These are phyloP conservation scores for Backusella circina DNA, from an alignment of 192 early-diverging fungal species.

Conservation along the genomic window DNA sequence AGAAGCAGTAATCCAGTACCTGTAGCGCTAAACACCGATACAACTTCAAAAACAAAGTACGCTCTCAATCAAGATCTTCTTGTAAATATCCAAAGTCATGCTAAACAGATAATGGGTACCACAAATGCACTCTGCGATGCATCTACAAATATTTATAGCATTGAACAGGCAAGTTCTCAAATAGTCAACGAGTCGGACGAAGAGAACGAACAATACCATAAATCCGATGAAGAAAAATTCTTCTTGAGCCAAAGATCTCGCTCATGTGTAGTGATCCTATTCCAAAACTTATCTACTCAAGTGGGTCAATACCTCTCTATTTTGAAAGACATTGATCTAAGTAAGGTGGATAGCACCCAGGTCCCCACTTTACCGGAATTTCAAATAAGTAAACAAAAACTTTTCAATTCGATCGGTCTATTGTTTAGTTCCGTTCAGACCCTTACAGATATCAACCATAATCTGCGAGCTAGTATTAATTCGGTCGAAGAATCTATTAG, in stretches of 20 bases:
- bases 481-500: conserved; percentile 11
- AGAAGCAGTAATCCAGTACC: neutral
- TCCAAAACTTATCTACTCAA: conserved; percentile 20
- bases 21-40: neutral
- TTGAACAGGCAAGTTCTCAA: neutral
- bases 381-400: conserved; percentile 27
- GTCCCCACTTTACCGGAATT: conserved; percentile 15
- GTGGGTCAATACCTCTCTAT: conserved; percentile 24
- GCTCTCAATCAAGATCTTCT: conserved; percentile 24
- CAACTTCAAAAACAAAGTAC: conserved; percentile 17
- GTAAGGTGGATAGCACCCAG: conserved; percentile 2
- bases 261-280: conserved; percentile 13
- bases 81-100: conserved; percentile 24
- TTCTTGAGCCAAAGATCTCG: neutral
- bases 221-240: neutral
- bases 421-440: conserved; percentile 28
- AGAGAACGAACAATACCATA: neutral
- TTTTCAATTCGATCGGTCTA: conserved; percentile 28
- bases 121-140: conserved; percentile 24
- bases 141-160: conserved; percentile 10
- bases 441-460: conserved; percentile 10
- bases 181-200: neutral
- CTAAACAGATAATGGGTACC: conserved; percentile 25
- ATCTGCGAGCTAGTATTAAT: neutral
- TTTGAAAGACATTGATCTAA: conserved; percentile 21